Conservation (phyloP, 768 basidiomycete species). For the Leccinum fibrillosum region DNA sequence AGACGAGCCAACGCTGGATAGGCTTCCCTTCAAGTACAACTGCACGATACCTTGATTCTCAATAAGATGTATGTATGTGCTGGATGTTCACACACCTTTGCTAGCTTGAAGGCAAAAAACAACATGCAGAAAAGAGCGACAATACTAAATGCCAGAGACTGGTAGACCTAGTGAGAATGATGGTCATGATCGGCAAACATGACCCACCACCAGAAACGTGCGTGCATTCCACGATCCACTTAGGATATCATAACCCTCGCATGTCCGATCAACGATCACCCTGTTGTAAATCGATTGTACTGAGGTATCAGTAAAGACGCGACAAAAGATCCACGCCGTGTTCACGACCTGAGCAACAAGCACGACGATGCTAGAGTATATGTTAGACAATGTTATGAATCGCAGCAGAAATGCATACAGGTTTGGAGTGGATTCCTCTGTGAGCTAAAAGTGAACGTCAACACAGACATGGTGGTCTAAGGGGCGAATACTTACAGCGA, state of each 20-base stretch:
- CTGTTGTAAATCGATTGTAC: constrained; percentile 33
- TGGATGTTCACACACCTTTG: constrained; percentile 32
- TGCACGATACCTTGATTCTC: constrained; percentile 11
- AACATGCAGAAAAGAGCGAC: constrained; percentile 35
- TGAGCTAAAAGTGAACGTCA: constrained; percentile 33
- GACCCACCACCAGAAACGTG: constrained; percentile 33
- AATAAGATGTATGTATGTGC: background rate
- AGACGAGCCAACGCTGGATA: constrained; percentile 49
- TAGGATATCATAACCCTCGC: constrained; percentile 39
- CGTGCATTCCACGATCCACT: constrained; percentile 40
- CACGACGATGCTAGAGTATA: constrained; percentile 28
- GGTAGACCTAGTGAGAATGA: constrained; percentile 10
- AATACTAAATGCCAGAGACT: constrained; percentile 39
- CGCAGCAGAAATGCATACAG: constrained; percentile 28
- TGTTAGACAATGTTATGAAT: background rate
- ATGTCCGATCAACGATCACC: constrained; percentile 37
- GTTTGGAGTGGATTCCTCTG: constrained; percentile 52
- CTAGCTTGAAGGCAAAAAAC: constrained; percentile 41
- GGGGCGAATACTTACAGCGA: constrained; percentile 37
- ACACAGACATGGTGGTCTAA: background rate
- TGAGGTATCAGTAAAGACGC: constrained; percentile 33
- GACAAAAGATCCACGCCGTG: constrained; percentile 46
- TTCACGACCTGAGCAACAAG: constrained; percentile 45
- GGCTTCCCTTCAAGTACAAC: constrained; percentile 45
- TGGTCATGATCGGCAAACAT: background rate